Base-by-base conservation (phyloP, 495 filamentous ascomycete genomes). In the Penicillium chermesinum region DNA sequence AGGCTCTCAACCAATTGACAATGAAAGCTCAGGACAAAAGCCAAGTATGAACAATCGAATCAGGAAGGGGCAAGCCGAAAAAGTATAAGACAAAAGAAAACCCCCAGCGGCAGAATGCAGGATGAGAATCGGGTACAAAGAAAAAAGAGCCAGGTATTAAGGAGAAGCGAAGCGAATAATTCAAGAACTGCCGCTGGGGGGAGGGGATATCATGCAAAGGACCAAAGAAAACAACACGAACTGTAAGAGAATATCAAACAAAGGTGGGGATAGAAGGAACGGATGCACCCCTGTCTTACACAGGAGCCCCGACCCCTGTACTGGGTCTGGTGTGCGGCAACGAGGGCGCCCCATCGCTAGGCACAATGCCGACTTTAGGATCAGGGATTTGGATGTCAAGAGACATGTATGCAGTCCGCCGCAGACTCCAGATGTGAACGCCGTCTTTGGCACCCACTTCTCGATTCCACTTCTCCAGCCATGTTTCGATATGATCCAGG, bases 361-460 rank as follows among this genome's bases (percentile, higher is more conserved):
- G 67, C 9, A 73, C 66, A 27, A 75, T 67, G 37, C 76, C 79
- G 37, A 89, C 72, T 58, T 89, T 81, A 1, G 88, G 88, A 59
- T 91, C 85, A 0, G 87, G 86, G 36, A 93, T 88, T 67, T 91
- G 87, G 37, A 93, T 86, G 62, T 93, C 88, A 27, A 93, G 72
- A 62, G 81, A 88, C 84, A 95, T 82, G 65, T 95, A 96, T 13
- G 87, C 91, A 27, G 90, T 90, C 57, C 85, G 75, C 55, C 88
- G 79, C 48, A 95, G 67, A 40, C 85, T 77, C 56, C 94, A 79
- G 48, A 94, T 85, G 55, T 74, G 81, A 2, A 89, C 86, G 5
- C 81, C 73, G 9, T 77, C 73, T 40, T 68, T 66, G 50, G 67
- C 50, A 61, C 79, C 64, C 66, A 82, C 49, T 74, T 86, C 78